Base-by-base conservation (phyloP, 176 grass and related monocot genomes). In the Alloteropsis semialata region DNA sequence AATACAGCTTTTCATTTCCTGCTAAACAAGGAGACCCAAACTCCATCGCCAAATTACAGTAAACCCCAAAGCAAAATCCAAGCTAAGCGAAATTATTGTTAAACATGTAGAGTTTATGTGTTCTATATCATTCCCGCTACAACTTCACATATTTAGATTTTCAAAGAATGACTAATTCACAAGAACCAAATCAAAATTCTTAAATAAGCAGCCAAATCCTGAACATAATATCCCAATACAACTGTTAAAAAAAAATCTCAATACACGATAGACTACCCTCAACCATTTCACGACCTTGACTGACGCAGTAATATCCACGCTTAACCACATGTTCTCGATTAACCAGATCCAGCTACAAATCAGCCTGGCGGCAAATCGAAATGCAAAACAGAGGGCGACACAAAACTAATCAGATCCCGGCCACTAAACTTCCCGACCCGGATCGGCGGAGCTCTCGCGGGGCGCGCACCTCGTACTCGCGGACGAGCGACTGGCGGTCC, bases 401-500 rank as follows among this genome's bases (percentile, higher is more conserved):
- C 32, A 39, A 39, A 62, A 25, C 8, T 38, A 74, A 82, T 62
- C 88, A 90, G 88, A 90, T 90, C 88, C 84, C 84, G 8, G 60
- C 3, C 32, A 63, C 44, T 66, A 21, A 33, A 79, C 78, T n/a
- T 29, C 50, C 22, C 33, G 53, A 33, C 11, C 68, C 74, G 28
- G 84, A 80, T 90, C 88, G 67, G 50, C 32, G 72, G 10, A 68
- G 29, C 46, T 67, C 16, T 38, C 18, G 46, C 12, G 22, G 22
- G 21, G 74, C 5, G 79, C 82, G 67, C 85, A 94, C 93, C 91
- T 99, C 97, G 79, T 99, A 84, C 81, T 99, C 97, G 50, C 87
- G 64, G 56, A 96, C 87, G 61, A 99, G 87, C 48, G 89, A 92
- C 65, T 94, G 97, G 45, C 97, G 93, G 54, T 99, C 97, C 97